phyloP scores from a whole-genome alignment of 805 yeast genomes.

The Starmerella kuoi region DNA sequence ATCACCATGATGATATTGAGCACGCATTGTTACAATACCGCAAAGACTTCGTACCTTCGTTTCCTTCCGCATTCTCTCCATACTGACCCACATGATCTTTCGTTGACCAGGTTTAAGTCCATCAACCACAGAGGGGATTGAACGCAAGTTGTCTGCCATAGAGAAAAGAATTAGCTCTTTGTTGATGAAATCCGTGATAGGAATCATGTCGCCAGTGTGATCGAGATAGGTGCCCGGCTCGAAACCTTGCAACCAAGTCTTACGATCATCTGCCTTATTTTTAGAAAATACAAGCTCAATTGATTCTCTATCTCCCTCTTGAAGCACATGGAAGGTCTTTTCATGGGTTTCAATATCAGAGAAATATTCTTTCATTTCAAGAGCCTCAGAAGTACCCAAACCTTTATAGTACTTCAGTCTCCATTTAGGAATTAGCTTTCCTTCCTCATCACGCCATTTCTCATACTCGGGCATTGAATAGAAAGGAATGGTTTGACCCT shows the following conservation, averaged over 20 bases:
- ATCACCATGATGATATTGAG: constrained; percentile 95
- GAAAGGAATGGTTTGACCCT: constrained; percentile 48
- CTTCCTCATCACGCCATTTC: constrained; percentile 78
- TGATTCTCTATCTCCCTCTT: constrained; percentile 54
- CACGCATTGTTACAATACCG: constrained; percentile 76
- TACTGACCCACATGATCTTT: constrained; percentile 78
- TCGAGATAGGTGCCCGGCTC: constrained; percentile 88
- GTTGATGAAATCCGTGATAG: constrained; percentile 86
- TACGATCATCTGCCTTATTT: constrained; percentile 91
- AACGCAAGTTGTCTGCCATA: constrained; percentile 91
- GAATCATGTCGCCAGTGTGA: constrained; percentile 60
- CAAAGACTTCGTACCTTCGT: constrained; percentile 83
- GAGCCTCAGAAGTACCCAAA: constrained; percentile 83
- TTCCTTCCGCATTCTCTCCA: constrained; percentile 64
- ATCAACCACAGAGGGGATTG: constrained; percentile 87
- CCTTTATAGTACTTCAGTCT: constrained; percentile 94
- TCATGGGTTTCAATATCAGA: constrained; percentile 72
- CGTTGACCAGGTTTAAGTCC: constrained; percentile 97
- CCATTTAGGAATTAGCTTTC: constrained; percentile 56
- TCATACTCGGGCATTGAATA: constrained; percentile 95
- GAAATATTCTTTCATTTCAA: constrained; percentile 81
- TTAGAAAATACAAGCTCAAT: constrained; percentile 92
- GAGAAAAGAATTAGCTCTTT: constrained; percentile 89
- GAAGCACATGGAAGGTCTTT: constrained; percentile 70
- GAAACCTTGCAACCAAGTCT: constrained; percentile 88